Percentiles rank a stretch among this genome's conserved stretches.
These are phyloP conservation scores for Bacterosira constricta DNA, from an alignment of 108 stramenopile genomes.

Conservation along the genomic window DNA sequence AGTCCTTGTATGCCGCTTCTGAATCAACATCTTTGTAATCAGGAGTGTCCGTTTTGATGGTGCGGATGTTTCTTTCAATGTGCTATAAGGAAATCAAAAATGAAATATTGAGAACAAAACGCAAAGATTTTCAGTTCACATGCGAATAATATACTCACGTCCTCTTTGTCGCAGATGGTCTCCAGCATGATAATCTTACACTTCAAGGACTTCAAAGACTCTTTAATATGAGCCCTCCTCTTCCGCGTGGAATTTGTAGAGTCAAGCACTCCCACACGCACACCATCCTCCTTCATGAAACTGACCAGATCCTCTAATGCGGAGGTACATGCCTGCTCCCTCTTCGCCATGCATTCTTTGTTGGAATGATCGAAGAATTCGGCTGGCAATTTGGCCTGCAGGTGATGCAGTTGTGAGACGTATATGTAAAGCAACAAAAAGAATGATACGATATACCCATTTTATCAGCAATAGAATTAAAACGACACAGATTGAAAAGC, in stretches of 20 bases:
- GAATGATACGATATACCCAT: too few species aligned
- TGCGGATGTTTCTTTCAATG: conserved; percentile 84
- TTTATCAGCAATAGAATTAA: too few species aligned
- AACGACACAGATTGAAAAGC: too few species aligned
- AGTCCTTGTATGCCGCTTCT: conserved; percentile 84
- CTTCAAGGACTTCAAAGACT: conserved; percentile 45
- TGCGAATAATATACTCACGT: conserved; percentile 40
- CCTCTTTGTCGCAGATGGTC: conserved; percentile 84
- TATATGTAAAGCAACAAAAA: too few species aligned
- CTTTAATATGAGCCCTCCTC: conserved; percentile 69
- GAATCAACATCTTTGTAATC: conserved; percentile 87
- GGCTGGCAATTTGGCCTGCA: conserved; percentile 74
- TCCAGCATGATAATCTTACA: conserved; percentile 93
- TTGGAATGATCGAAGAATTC: conserved; percentile 94
- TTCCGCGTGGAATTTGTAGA: conserved; percentile 92
- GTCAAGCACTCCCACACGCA: conserved; percentile 95
- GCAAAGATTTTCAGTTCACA: background rate
- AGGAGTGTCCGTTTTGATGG: conserved; percentile 87
- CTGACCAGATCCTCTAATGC: conserved; percentile 89
- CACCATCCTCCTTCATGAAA: conserved; percentile 80
- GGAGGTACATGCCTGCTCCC: conserved; percentile 79
- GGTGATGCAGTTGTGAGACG: too few species aligned
- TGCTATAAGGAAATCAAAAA: conserved; percentile 32
- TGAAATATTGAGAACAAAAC: background rate
- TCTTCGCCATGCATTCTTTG: conserved; percentile 57